Base-by-base conservation (phyloP, 1,139 yeast genomes). In the Yamadazyma dendronema region DNA sequence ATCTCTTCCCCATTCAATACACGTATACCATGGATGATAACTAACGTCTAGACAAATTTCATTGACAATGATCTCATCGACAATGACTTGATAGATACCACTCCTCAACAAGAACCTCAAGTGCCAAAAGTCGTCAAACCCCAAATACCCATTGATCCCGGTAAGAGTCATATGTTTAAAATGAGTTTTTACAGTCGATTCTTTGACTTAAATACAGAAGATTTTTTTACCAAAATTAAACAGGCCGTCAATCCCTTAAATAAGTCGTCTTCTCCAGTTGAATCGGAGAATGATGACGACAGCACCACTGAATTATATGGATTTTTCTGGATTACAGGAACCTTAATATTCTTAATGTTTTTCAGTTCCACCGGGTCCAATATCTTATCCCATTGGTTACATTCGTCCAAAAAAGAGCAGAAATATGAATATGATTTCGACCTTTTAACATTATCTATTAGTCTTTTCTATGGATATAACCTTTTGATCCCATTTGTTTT, bases 291-390 rank as follows among this genome's bases (percentile, higher is more conserved):
- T n/a, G 66, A 65, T 30, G 43, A 45, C 16, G 66, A 65, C 30
- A 42, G 43, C 16, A 57, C 61, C 4, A 71, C 81, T 2, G 96
- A 87, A 53, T 61, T 87, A 36, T 87, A 86, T 53, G 95, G 95
- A 1, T 84, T 89, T 19, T 67, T 86, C 31, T 87, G 96, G 96
- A 79, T 87, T 32, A 83, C 89, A 10, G 87, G 88, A 0, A 83
- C 95, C 0, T 75, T 85, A 37, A 79, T 85, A 1, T 80, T 84
- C 45, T 66, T 81, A 30, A 68, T 86, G 57, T 87, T 86, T 62
- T 83, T 86, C 41, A 74, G 89, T 37, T 76, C 86, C 27, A 84
- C 95, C 0, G 75, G 72, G 2, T 58, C 73, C 12, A 67, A 69
- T 38, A 44, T 69, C 12, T 48, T 70, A 30, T 27, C 69, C 56